Percentiles rank a stretch among this genome's conserved stretches.
These are phyloP conservation scores for Cornus kousa DNA, from an alignment of 148 eudicot species.

Conservation along the genomic window DNA sequence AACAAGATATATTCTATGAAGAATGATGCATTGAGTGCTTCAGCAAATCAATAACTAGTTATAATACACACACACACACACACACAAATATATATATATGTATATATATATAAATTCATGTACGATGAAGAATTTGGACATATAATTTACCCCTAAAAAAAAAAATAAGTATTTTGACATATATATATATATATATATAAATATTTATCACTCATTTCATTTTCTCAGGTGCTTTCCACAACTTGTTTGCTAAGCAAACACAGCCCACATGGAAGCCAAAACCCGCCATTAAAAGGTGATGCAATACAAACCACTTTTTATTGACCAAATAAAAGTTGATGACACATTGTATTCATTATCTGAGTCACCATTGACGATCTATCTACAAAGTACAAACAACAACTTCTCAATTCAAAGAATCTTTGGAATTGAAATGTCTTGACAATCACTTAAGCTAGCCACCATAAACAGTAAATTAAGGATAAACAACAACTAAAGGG, in stretches of 20 bases:
- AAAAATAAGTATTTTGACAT: too few relatives aligned
- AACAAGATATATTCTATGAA: too few relatives aligned
- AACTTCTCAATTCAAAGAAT: neutral
- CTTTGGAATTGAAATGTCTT: neutral
- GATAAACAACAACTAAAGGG: neutral
- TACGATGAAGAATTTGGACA: too few relatives aligned
- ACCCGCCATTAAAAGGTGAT: neutral
- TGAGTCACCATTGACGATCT: neutral
- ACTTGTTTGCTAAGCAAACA: neutral
- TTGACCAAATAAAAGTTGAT: neutral
- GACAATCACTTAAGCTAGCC: neutral
- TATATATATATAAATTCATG: too few relatives aligned
- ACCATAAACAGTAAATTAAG: neutral
- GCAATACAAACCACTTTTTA: neutral
- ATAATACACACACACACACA: too few relatives aligned
- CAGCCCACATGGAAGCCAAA: neutral
- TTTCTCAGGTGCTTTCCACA: too few relatives aligned
- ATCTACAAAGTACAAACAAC: neutral
- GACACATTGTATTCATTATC: neutral
- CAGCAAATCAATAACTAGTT: too few relatives aligned
- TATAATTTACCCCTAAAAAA: too few relatives aligned
- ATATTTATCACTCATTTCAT: too few relatives aligned
- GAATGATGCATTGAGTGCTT: too few relatives aligned
- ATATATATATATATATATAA: too few relatives aligned
- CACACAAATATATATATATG: too few relatives aligned